Percentiles rank a stretch among this genome's conserved stretches.
phyloP scores from a whole-genome alignment of 768 basidiomycete genomes.

The Boletus rubroflammeus region DNA sequence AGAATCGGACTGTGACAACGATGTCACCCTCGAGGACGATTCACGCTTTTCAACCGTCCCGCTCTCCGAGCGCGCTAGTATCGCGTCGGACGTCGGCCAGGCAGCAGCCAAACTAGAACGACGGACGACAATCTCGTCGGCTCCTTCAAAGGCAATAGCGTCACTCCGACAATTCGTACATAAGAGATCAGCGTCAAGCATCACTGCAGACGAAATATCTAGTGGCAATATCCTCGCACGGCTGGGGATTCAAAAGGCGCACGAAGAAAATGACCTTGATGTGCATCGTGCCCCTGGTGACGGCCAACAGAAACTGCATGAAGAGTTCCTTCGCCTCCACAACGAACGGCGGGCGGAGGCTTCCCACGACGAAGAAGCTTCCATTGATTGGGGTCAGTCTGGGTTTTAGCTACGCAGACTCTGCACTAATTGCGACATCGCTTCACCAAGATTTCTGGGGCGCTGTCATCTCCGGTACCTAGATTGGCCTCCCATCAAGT shows the following conservation, averaged over 20 bases:
- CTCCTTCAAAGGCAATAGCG: slow-evolving; percentile 16
- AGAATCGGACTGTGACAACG: slow-evolving; percentile 64
- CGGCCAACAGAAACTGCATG: slow-evolving; percentile 68
- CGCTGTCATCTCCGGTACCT: slow-evolving; percentile 77
- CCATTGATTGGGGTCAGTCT: slow-evolving; percentile 75
- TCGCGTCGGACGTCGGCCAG: slow-evolving; percentile 28
- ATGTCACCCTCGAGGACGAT: slow-evolving; percentile 47
- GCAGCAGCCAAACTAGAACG: slow-evolving; percentile 21
- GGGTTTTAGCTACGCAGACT: neutral
- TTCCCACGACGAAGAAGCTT: slow-evolving; percentile 37
- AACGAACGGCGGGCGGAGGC: slow-evolving; percentile 46
- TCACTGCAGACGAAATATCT: slow-evolving; percentile 47
- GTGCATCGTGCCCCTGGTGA: slow-evolving; percentile 51
- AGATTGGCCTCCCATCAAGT: neutral
- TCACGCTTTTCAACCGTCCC: slow-evolving; percentile 51
- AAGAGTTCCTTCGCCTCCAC: slow-evolving; percentile 70
- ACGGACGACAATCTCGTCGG: slow-evolving; percentile 30
- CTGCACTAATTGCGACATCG: slow-evolving; percentile 4
- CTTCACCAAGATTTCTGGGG: slow-evolving; percentile 84
- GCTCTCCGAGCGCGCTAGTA: slow-evolving; percentile 36
- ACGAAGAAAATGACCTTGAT: slow-evolving; percentile 38
- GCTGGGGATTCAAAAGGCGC: slow-evolving; percentile 44
- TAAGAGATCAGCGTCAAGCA: slow-evolving; percentile 60
- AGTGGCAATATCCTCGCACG: slow-evolving; percentile 47
- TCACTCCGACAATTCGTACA: slow-evolving; percentile 38